A percentile compares a stretch with the other conserved stretches of the same genome.
phyloP scores from a whole-genome alignment of 83 land plant species.

The Thuja plicata region DNA sequence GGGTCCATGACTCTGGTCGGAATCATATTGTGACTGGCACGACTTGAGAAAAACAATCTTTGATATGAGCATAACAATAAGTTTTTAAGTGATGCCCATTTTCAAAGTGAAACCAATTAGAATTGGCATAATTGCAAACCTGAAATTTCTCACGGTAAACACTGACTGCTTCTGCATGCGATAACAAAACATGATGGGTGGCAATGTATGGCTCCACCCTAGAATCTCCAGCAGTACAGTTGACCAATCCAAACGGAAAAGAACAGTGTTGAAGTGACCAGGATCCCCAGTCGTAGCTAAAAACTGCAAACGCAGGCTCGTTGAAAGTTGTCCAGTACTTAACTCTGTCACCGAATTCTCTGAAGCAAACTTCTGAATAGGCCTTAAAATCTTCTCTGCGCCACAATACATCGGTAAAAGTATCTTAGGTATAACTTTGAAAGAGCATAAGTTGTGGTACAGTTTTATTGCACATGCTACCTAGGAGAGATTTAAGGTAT shows the following conservation, averaged over 20 bases:
- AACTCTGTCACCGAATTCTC: conserved; percentile 47
- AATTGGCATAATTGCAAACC: conserved; percentile 16
- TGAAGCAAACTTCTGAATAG: conserved; percentile 44
- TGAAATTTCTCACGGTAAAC: conserved; percentile 27
- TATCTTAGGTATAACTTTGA: not conserved
- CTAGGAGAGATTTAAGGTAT: not conserved
- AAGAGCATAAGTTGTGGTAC: not conserved
- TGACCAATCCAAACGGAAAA: conserved; percentile 12
- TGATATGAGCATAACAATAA: not conserved
- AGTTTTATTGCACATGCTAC: not conserved
- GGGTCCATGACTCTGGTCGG: too few relatives aligned
- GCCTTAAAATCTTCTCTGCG: conserved; percentile 38
- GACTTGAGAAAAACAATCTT: not conserved
- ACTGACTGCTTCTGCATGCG: conserved; percentile 38
- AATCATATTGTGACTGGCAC: too few relatives aligned
- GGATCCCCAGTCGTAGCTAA: conserved; percentile 27
- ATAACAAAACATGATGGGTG: conserved; percentile 31
- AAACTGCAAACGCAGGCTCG: conserved; percentile 28
- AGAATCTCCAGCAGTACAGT: conserved; percentile 14
- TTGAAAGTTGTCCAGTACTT: conserved; percentile 47
- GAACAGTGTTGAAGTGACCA: conserved; percentile 39
- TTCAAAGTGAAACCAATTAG: not conserved
- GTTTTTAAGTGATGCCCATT: not conserved
- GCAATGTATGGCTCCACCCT: conserved; percentile 45
- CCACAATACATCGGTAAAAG: not conserved